Evolutionary conservation across 2,329 filamentous ascomycete genomes (phyloP), one percentile per base, ranked within the genome.

Genomic region (Nothomitra cinnamomea): DNA sequence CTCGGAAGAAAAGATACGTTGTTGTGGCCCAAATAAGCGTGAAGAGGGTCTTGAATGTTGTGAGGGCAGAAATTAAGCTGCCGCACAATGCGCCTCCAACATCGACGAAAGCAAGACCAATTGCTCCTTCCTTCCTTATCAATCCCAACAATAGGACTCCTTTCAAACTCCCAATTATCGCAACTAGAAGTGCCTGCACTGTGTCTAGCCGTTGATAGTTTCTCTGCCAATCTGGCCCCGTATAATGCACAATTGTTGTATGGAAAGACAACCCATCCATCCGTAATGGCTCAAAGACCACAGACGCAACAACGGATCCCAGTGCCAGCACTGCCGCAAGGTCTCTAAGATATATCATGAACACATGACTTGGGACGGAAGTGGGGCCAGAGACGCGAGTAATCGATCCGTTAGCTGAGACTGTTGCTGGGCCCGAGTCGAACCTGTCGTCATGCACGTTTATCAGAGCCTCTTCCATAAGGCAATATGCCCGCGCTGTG

Each of bases 391-490:
- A 32, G 3, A 12, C 24, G 17, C 48, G 48, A 51, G 48, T 28
- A 15, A 51, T 51, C n/a, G 48, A 35, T 24, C 48, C 48, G 35
- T 51, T 51, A 12, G 48, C 48, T 8, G 48, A 51, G 22, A 51
- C 48, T 5, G 36, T 38, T 21, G 32, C 25, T 13, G 32, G 32
- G 17, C 10, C 24, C 10, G 8, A 4, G 10, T 41, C 25, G 24
- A 24, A 36, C 5, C 32, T 17, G 2, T 32, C 32, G 10, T 51
- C 48, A 13, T 28, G 19, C 15, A n/a, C 17, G n/a, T 36, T 51
- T n/a, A 21, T 15, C 22, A 36, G 8, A 10, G 32, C 48, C 19
- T 51, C 22, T 19, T 51, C 48, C 13, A 51, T 22, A 6, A 41
- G 28, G 13, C 6, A 21, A 24, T 51, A 51, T 3, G 48, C 48